Evolutionary conservation across 805 yeast genomes (phyloP), one percentile per base, ranked within the genome.

Genomic region (Lipomyces anomalus): DNA sequence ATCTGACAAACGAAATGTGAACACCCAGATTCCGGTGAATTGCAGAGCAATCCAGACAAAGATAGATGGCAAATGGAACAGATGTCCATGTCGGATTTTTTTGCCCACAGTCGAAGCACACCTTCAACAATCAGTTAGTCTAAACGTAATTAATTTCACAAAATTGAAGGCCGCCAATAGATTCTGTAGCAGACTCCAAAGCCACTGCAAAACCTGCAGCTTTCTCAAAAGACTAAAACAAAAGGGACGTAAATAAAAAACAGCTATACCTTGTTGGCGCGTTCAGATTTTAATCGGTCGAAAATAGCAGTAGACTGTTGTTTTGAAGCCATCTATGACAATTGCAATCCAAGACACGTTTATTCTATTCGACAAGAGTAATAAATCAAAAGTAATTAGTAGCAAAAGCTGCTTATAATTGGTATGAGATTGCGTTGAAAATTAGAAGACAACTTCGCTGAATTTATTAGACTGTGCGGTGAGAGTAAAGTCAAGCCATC

Each of bases 11-110:
- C 32, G 97, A 79, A 59, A 92, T 82, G 65, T 92, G 98, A 32
- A 89, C 97, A 48, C 98, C 98, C 68, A 92, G 67, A 65, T 88
- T 88, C 66, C 98, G 79, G 70, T 92, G 98, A 42, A 84, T 87
- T 3, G 97, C 89, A 43, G 95, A 84, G 66, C 98, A 92, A 65
- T 92, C 95, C 50, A 89, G 74, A 70, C 98, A 92, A 48, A 92
- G 69, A 63, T 89, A 76, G 42, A 89, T 84, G 45, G 97, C 98
- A 66, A 86, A 90, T 11, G 97, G 95, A 44, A 90, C 88, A 11
- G 97, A 90, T 3, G 98, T 86, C 98, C 98, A 92, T 0, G 97
- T 87, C 30, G 98, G 97, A 64, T 89, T 89, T 62, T 84, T 87
- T 58, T 89, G 84, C 43, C 83, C 76, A 67, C 98, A 92, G 64